phyloP scores from a whole-genome alignment of 192 early-diverging fungal genomes.

The Coemansia reversa region DNA sequence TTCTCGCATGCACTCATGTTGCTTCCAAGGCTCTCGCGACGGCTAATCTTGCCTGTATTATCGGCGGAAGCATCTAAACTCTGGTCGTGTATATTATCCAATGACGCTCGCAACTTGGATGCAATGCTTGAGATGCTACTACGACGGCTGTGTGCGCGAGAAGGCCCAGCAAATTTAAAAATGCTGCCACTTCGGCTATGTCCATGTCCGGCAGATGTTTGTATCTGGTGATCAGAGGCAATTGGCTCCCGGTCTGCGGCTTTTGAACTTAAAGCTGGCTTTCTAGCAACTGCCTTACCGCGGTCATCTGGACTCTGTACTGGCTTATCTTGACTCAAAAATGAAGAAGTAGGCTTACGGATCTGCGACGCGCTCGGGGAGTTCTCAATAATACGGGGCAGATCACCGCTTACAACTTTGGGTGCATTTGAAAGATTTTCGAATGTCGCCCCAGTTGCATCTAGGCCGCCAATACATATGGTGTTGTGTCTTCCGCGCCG shows the following conservation, averaged over 20 bases:
- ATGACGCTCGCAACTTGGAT: constrained; percentile 1
- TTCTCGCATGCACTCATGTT: constrained; percentile 33
- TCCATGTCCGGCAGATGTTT: not conserved
- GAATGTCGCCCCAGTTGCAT: constrained; percentile 25
- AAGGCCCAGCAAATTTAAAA: constrained; percentile 16
- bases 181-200: constrained; percentile 17
- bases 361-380: constrained; percentile 7
- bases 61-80: not conserved
- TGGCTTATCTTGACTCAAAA: not conserved
- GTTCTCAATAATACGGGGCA: constrained; percentile 12
- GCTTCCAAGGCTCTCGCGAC: constrained; percentile 36
- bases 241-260: not conserved
- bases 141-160: constrained; percentile 40
- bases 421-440: constrained; percentile 1
- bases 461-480: constrained; percentile 24
- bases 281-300: not conserved
- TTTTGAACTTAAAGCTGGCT: not conserved
- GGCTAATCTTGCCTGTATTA: constrained; percentile 20
- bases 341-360: not conserved
- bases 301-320: not conserved
- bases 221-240: not conserved
- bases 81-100: not conserved
- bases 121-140: constrained; percentile 33
- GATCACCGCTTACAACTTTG: not conserved
- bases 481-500: constrained; percentile 29